Base-by-base conservation (phyloP, 345 rosid genomes). In the Salix suchowensis region DNA sequence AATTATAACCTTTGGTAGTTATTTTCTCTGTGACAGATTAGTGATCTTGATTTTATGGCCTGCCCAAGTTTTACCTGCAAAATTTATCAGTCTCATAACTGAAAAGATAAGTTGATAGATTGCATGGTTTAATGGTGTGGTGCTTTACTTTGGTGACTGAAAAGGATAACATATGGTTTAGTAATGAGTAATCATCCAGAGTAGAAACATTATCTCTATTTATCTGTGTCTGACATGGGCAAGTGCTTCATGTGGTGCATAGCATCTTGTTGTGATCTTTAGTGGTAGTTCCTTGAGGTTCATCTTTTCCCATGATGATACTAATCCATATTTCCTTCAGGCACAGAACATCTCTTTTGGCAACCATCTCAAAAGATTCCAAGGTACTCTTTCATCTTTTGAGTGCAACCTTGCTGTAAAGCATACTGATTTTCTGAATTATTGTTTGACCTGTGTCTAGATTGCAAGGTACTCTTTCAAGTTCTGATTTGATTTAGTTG, bases 321-420 rank as follows among this genome's bases (percentile, higher is more conserved):
- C 40, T 54, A 23, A 48, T 39, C n/a, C 58, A 67, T 61, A 55
- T 13, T 74, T 58, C 48, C 23, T 81, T 39, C 86, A 91, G 91
- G 86, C 90, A 88, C 67, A 86, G 26, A 60, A 46, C 83, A 65
- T 87, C 90, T 73, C 89, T 88, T 78, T 79, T 91, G 87, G 89
- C 73, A 40, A 85, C 88, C 37, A 68, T 89, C 72, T 80, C 96
- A 32, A 86, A 48, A 26, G 93, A 88, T 78, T 91, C 91, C 48
- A 89, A 89, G 96, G 96, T 88, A 80, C 44, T 7, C 39, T 6
- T 44, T 40, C 4, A 40, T 40, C 44, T 40, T 40, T 40, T 40
- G 44, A 40, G 44, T 9, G 44, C 13, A 40, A 40, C 44, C 44
- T 40, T 40, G 50, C 18, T 46, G 16, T 46, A 46, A 44, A 46